Evolutionary conservation across 2,329 filamentous ascomycete genomes (phyloP), one percentile per base, ranked within the genome.

Genomic region (Gliomastix tumulicola): DNA sequence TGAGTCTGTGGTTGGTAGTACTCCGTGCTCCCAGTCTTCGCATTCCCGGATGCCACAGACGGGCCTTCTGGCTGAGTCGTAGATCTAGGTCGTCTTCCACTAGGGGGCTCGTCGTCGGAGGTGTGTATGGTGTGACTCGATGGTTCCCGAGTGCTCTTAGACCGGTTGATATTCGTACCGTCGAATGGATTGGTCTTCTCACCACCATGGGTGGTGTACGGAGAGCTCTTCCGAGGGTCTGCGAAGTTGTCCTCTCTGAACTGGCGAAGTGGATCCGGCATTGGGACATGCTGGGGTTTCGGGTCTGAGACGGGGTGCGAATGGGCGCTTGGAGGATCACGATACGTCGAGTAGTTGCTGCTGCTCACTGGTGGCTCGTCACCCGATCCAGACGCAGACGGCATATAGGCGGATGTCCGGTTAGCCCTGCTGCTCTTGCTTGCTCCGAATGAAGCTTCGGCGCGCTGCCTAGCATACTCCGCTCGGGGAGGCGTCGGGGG

Each of bases 161-260:
- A 58, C n/a, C 69, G 60, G 33, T 58, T 56, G n/a, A 70, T 39
- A 9, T 60, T 49, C 7, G 51, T 55, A 3, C 63, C 67, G 31
- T 76, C 73, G 40, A 75, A 77, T 0, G 73, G 67, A 32, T 76
- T 69, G 5, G 73, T 70, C 55, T 71, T 79, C 51, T 81, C 77
- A 22, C 76, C 74, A 11, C 71, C 65, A 21, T 70, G 65, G 2
- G 63, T 67, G 30, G 66, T 63, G 48, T 80, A 81, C 0, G 76
- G 74, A 6, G 71, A 74, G 45, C 72, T 74, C 37, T 74, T 64
- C n/a, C 74, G 65, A n/a, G 55, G 52, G 41, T 78, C 71, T 30
- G 59, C 39, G 30, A 59, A 60, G 2, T 54, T 54, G 5, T 68
- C 63, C 27, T 60, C 53, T 47, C 63, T 61, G 40, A 74, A 73